A percentile compares a stretch with the other conserved stretches of the same genome.
These are phyloP conservation scores for Selaginella moellendorffii DNA, from an alignment of 75 land plant genomes.

Conservation along the genomic window DNA sequence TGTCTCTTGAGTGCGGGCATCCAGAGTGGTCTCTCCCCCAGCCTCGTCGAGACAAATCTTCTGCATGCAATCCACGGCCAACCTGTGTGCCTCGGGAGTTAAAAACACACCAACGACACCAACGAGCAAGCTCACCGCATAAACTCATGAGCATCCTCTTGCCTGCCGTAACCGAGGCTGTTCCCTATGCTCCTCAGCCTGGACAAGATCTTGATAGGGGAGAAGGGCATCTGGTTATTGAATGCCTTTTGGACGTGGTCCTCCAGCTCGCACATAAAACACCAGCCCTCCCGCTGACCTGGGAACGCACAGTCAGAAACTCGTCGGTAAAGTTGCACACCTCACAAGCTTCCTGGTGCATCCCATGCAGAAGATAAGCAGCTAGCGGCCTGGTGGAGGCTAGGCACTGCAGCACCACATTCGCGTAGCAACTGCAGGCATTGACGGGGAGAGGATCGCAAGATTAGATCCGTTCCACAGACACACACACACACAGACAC, in stretches of 20 bases:
- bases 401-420: slow-evolving; percentile 6
- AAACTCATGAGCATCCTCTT: slow-evolving; percentile 3
- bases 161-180: slow-evolving; percentile 3
- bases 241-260: neutral
- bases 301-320: neutral
- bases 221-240: neutral
- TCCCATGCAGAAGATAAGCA: neutral
- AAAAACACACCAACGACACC: neutral
- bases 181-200: slow-evolving; percentile 1
- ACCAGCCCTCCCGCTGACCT: neutral
- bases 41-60: slow-evolving; percentile 50
- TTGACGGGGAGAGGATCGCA: too few species aligned
- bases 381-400: neutral
- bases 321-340: neutral
- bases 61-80: slow-evolving; percentile 96
- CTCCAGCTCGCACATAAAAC: neutral
- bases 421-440: slow-evolving; percentile 6
- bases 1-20: slow-evolving; percentile 3
- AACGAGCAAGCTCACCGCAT: neutral
- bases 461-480: too few species aligned
- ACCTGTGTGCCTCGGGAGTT: slow-evolving; percentile 19
- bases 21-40: slow-evolving; percentile 1
- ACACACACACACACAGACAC: slow-evolving; percentile 9
- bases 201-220: slow-evolving; percentile 2
- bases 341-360: slow-evolving; percentile 2